These are phyloP conservation scores for Haplosporangium sp. DNA, from an alignment of 371 early-diverging fungal species.

Conservation along the genomic window DNA sequence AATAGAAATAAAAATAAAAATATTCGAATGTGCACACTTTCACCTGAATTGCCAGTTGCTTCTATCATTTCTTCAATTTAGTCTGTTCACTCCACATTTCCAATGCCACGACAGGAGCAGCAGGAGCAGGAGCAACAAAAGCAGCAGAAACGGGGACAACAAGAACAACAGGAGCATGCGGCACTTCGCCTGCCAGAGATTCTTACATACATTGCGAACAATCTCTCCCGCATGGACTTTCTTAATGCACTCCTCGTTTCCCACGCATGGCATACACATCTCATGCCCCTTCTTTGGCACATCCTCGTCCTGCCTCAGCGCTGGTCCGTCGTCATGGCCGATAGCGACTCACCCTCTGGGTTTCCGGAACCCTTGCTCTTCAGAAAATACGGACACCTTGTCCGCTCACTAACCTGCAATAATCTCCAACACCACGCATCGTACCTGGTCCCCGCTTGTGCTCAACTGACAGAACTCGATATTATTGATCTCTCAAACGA, in stretches of 20 bases:
- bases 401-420: constrained; percentile 21
- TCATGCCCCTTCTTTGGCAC: constrained; percentile 29
- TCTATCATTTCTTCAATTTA: too few species aligned
- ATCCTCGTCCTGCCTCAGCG: constrained; percentile 17
- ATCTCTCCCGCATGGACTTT: constrained; percentile 22
- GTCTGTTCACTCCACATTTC: too few species aligned
- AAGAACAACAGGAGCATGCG: too few species aligned
- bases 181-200: constrained; percentile 16
- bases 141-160: too few species aligned
- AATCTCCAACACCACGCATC: constrained; percentile 11
- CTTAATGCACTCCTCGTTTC: constrained; percentile 11
- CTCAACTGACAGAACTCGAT: constrained; percentile 15
- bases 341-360: neutral
- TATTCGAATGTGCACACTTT: too few species aligned
- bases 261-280: constrained; percentile 20
- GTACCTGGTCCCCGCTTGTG: constrained; percentile 18
- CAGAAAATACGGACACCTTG: constrained; percentile 9
- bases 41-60: too few species aligned
- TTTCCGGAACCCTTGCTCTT: constrained; percentile 13
- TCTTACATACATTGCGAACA: neutral
- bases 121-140: neutral
- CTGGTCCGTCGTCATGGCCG: constrained; percentile 10
- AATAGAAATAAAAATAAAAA: too few species aligned
- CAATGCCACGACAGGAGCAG: too few species aligned
- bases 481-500: constrained; percentile 10